Conservation (phyloP, 2,329 filamentous ascomycete species). For the Pseudogymnoascus sp. region DNA sequence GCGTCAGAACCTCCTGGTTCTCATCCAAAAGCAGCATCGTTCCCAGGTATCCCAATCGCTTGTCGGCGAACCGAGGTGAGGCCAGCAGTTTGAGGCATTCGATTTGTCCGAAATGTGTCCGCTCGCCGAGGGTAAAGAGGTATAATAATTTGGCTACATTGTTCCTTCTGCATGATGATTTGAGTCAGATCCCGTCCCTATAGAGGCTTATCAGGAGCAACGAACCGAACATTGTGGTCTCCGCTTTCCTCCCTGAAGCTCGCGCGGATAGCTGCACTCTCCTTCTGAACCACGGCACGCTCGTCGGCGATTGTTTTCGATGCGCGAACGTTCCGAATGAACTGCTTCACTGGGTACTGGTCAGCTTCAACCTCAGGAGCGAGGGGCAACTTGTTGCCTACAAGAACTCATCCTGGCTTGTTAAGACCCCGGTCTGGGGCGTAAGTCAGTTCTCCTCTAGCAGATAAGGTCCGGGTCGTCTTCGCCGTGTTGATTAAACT, state of each 20-base stretch:
- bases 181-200: conserved; percentile 13
- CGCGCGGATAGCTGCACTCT: conserved; percentile 93
- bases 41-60: conserved; percentile 87
- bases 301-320: conserved; percentile 99
- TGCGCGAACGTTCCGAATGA: conserved; percentile 97
- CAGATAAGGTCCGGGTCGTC: conserved; percentile 1
- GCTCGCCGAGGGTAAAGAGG: conserved; percentile 92
- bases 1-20: conserved; percentile 93
- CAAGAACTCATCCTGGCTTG: conserved; percentile 28
- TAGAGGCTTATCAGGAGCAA: conserved; percentile 15
- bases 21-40: conserved; percentile 95
- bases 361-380: conserved; percentile 15
- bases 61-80: conserved; percentile 95
- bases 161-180: conserved; percentile 60
- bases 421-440: conserved; percentile 4
- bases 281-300: conserved; percentile 95
- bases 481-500: conserved; percentile 5
- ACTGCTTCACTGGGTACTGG: conserved; percentile 75
- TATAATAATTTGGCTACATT: conserved; percentile 98
- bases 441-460: conserved; percentile 7
- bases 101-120: conserved; percentile 98
- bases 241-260: conserved; percentile 96
- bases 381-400: conserved; percentile 18
- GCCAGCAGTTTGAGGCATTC: conserved; percentile 97
- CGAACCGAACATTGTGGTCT: conserved; percentile 81